phyloP scores from a whole-genome alignment of 2,329 filamentous ascomycete genomes.

The Drechslerella coelobrocha region DNA sequence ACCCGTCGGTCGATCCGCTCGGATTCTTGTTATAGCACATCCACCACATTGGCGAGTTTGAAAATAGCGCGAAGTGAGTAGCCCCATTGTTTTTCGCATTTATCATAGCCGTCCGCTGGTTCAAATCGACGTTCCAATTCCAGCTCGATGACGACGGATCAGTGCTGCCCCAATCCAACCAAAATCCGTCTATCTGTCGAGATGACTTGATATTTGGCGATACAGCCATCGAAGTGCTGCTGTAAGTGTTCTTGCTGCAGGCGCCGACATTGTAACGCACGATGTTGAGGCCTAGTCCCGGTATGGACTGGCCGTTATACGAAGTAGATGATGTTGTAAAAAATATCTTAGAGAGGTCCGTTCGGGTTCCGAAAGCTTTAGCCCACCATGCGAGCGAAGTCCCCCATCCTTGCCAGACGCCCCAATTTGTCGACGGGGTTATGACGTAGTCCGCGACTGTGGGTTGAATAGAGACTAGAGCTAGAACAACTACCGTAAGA shows the following conservation, averaged over 20 bases:
- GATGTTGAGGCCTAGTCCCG: slow-evolving; percentile 60
- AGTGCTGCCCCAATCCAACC: slow-evolving; percentile 58
- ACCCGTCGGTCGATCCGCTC: slow-evolving; percentile 57
- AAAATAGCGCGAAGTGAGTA: slow-evolving; percentile 59
- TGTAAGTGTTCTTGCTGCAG: slow-evolving; percentile 57
- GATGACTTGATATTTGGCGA: slow-evolving; percentile 59
- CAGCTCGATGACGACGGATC: slow-evolving; percentile 58
- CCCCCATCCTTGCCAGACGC: slow-evolving; percentile 61
- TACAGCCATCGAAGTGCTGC: slow-evolving; percentile 57
- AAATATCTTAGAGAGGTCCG: slow-evolving; percentile 60
- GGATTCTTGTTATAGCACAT: slow-evolving; percentile 61
- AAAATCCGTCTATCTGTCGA: slow-evolving; percentile 60
- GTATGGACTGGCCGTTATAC: slow-evolving; percentile 56
- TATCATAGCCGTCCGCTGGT: slow-evolving; percentile 59
- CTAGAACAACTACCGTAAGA: too few relatives aligned
- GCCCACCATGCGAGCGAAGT: slow-evolving; percentile 62
- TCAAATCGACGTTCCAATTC: slow-evolving; percentile 59
- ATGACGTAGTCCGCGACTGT: slow-evolving; percentile 56
- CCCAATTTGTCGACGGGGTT: slow-evolving; percentile 57
- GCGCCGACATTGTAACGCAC: slow-evolving; percentile 61
- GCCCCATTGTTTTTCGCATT: slow-evolving; percentile 58
- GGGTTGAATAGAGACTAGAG: neutral
- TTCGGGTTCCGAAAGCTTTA: slow-evolving; percentile 58
- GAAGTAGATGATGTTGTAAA: slow-evolving; percentile 57
- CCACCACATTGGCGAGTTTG: slow-evolving; percentile 62